Evolutionary conservation across 202 grass and related monocot genomes (phyloP), one percentile per base, ranked within the genome.

Genomic region (Dendrocalamus latiflorus): DNA sequence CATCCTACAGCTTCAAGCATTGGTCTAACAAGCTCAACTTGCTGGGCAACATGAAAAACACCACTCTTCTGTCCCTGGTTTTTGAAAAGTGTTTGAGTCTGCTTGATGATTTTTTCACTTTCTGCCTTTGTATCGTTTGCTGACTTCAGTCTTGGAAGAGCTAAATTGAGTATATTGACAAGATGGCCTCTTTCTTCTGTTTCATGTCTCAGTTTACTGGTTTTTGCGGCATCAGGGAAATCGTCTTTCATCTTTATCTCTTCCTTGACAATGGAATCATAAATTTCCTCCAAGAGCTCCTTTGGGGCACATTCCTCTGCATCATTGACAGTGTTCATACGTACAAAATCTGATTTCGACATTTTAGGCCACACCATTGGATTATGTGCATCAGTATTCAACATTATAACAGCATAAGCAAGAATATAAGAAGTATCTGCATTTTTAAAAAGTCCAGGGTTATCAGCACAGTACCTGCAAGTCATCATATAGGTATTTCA

Each of bases 281-380:
- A 99, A 83, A 99, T 94, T 84, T 96, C 93, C 82, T 96, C 93
- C 63, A 99, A 84, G 11, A 99, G 88, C 78, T 99, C 96, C 83
- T 90, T 91, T 25, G 96, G 91, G 26, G 96, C 89, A 79, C 84
- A 90, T 86, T 99, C 96, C 39, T 99, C 96, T 75, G 86, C 89
- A 94, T 99, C 96, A 69, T 72, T 89, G 68, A 59, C 84, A 57
- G 91, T 87, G 88, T 99, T 99, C 86, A 99, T 89, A 84, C 93
- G 93, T 82, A 99, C 81, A n/a, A 99, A 99, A 88, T 99, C 93
- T 45, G 96, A 85, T 87, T 96, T 99, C 18, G 88, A 96, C 96
- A 96, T 99, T 75, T 99, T 99, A 78, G 96, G 91, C 93, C 91
- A 99, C 60, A 99, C 96, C 93, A 99, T 99, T 70, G 96, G 91